Percentiles rank a stretch among this genome's conserved stretches.
Conservation (phyloP, 2,329 filamentous ascomycete species). For the Metarhizium robertsii region DNA sequence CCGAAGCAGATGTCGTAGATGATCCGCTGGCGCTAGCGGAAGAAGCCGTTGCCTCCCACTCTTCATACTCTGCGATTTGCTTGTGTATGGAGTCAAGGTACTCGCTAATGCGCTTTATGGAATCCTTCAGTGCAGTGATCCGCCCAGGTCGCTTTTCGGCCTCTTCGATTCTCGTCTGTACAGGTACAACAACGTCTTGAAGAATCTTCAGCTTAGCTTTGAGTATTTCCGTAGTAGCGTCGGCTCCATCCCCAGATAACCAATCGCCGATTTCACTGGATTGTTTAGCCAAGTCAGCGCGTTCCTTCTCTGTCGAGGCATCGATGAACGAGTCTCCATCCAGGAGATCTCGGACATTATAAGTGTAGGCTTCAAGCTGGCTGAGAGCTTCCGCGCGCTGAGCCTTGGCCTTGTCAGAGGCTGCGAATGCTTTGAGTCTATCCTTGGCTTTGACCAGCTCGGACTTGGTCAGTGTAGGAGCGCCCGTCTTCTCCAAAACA, state of each 20-base stretch:
- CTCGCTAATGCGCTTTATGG: constrained; percentile 62
- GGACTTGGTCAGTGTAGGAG: constrained; percentile 37
- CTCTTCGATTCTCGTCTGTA: constrained; percentile 69
- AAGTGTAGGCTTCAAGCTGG: constrained; percentile 87
- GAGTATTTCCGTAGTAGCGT: constrained; percentile 66
- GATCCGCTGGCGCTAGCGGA: constrained; percentile 29
- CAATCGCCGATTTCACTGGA: constrained; percentile 70
- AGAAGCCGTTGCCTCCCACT: constrained; percentile 42
- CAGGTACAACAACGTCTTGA: constrained; percentile 66
- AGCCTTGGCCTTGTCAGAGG: constrained; percentile 69
- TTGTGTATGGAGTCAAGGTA: constrained; percentile 61
- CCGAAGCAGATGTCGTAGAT: constrained; percentile 36
- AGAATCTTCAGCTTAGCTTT: constrained; percentile 69
- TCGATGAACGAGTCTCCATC: constrained; percentile 66
- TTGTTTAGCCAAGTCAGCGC: constrained; percentile 56
- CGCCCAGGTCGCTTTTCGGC: constrained; percentile 59
- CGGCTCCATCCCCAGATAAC: constrained; percentile 78
- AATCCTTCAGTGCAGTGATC: constrained; percentile 56
- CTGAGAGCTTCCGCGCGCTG: constrained; percentile 82
- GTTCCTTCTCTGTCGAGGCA: constrained; percentile 60
- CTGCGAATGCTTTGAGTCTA: constrained; percentile 74
- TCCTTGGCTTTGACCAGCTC: constrained; percentile 48
- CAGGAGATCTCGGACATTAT: constrained; percentile 75
- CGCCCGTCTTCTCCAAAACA: constrained; percentile 38
- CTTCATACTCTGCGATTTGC: constrained; percentile 60